A percentile compares a stretch with the other conserved stretches of the same genome.
Conservation (phyloP, 2,329 filamentous ascomycete genomes). For the Xylaria sp. region DNA sequence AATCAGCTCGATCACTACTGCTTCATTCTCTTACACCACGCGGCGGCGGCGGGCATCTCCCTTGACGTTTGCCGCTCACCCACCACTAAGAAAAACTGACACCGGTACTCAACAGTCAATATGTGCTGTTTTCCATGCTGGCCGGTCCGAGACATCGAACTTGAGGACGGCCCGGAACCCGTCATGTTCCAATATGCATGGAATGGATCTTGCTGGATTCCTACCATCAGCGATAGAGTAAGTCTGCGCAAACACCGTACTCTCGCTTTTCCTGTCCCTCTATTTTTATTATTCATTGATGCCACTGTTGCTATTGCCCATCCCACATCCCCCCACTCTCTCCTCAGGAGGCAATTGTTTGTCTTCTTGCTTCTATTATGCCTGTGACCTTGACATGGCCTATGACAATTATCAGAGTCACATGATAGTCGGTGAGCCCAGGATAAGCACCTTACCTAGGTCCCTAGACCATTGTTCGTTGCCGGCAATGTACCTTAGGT, state of each 20-base stretch:
- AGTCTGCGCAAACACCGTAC: slow-evolving; percentile 34
- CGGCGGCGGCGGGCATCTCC: neutral
- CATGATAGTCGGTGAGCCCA: neutral
- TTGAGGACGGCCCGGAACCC: slow-evolving; percentile 53
- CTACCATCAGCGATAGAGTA: slow-evolving; percentile 40
- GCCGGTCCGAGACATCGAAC: slow-evolving; percentile 60
- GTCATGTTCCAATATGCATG: slow-evolving; percentile 47
- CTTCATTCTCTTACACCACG: neutral
- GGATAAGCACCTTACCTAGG: neutral
- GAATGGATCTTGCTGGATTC: slow-evolving; percentile 47
- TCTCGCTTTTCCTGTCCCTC: slow-evolving; percentile 12
- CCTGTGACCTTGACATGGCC: neutral
- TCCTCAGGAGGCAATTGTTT: slow-evolving; percentile 20
- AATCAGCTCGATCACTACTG: neutral
- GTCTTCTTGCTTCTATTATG: neutral
- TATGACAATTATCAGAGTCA: neutral
- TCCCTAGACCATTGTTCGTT: neutral
- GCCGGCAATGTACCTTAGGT: neutral
- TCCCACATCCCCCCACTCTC: neutral
- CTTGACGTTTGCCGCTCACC: neutral
- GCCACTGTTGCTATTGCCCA: neutral
- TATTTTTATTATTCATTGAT: neutral
- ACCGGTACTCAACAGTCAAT: no score
- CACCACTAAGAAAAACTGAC: neutral
- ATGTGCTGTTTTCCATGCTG: slow-evolving; percentile 67